phyloP scores from a whole-genome alignment of 1,139 yeast genomes.

The Zhuliangozyma parablackwelliae region DNA sequence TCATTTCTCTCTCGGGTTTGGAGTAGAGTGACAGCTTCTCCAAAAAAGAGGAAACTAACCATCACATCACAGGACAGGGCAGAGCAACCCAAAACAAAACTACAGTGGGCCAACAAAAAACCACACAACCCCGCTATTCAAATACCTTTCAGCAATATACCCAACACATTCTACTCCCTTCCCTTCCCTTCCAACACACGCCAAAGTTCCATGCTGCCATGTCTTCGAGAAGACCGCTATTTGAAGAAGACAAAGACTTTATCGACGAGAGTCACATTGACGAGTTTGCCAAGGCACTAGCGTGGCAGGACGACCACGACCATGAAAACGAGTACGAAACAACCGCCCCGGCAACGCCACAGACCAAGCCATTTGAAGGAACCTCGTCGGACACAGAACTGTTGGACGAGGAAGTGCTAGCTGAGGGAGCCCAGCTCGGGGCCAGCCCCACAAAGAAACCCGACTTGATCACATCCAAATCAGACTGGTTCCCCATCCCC shows the following conservation, averaged over 20 bases:
- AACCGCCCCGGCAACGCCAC: slow-evolving; percentile 9
- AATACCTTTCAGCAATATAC: no score
- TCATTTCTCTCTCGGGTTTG: no score
- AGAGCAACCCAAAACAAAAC: no score
- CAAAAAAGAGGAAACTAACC: no score
- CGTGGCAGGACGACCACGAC: slow-evolving; percentile 27
- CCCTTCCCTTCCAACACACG: neutral
- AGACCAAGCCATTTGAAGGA: slow-evolving; percentile 1
- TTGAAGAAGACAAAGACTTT: slow-evolving; percentile 31
- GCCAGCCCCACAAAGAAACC: slow-evolving; percentile 12
- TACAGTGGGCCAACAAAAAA: no score
- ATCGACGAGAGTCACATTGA: slow-evolving; percentile 35
- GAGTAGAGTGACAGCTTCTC: no score
- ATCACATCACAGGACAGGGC: no score
- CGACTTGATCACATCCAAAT: slow-evolving; percentile 49
- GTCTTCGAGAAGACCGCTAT: slow-evolving; percentile 10
- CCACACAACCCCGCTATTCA: no score
- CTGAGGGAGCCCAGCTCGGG: slow-evolving; percentile 6
- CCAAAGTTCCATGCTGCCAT: neutral
- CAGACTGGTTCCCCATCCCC: slow-evolving; percentile 66
- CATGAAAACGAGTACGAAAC: slow-evolving; percentile 13
- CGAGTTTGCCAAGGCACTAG: slow-evolving; percentile 38
- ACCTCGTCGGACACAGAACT: slow-evolving; percentile 4
- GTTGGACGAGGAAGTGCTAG: slow-evolving; percentile 1
- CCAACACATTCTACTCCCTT: no score